A percentile compares a stretch with the other conserved stretches of the same genome.
Evolutionary conservation across 2,329 filamentous ascomycete species (phyloP).

Genomic region (Rhynchosporium agropyri): DNA sequence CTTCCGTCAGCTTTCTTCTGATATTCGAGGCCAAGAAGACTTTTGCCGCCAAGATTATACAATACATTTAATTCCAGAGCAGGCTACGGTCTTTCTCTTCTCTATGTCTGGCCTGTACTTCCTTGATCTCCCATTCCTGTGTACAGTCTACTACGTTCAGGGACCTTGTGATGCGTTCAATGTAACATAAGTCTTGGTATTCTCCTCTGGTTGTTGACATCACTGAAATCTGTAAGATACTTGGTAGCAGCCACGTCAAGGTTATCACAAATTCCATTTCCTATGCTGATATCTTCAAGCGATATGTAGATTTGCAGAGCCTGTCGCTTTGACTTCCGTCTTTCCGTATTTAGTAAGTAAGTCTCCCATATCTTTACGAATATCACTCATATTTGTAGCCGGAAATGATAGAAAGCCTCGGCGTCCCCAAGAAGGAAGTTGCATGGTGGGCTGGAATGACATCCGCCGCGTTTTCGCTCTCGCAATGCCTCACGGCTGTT

Average conservation of each 20-base stretch:
- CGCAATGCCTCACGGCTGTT: slow-evolving; percentile 72
- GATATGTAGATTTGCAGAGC: slow-evolving; percentile 78
- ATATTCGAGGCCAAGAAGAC: slow-evolving; percentile 12
- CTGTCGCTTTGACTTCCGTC: slow-evolving; percentile 63
- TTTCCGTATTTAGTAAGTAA: slow-evolving; percentile 48
- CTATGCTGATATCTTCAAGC: slow-evolving; percentile 51
- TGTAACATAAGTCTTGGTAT: slow-evolving; percentile 1
- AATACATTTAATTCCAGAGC: background rate
- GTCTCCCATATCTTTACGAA: background rate
- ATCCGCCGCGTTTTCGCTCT: slow-evolving; percentile 71
- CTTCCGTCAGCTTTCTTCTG: background rate
- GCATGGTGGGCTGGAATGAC: slow-evolving; percentile 81
- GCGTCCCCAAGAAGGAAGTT: slow-evolving; percentile 69
- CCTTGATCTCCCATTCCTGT: too few relatives aligned
- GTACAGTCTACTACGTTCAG: too few relatives aligned
- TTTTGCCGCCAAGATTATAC: slow-evolving; percentile 7
- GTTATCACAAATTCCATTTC: slow-evolving; percentile 34
- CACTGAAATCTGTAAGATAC: background rate
- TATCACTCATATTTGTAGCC: slow-evolving; percentile 52
- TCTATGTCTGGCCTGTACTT: too few relatives aligned
- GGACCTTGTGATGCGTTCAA: background rate
- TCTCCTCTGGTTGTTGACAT: background rate
- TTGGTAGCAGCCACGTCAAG: background rate
- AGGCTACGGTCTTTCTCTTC: too few relatives aligned
- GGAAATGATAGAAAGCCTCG: slow-evolving; percentile 83